These are phyloP conservation scores for Calonectria henricotiae DNA, from an alignment of 2,329 filamentous ascomycete species.

Conservation along the genomic window DNA sequence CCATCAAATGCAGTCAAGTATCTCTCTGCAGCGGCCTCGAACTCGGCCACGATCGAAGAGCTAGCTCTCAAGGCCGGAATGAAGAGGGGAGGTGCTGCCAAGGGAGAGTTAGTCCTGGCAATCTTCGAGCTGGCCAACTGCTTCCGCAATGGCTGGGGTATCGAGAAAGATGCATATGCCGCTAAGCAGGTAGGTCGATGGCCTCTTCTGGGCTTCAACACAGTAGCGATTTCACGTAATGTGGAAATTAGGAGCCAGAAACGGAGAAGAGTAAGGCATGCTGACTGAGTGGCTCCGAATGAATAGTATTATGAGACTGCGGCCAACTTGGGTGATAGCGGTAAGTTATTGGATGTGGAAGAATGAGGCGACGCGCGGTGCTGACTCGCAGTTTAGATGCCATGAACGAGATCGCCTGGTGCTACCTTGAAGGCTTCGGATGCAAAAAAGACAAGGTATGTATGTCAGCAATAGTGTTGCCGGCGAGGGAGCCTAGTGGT, in stretches of 20 bases:
- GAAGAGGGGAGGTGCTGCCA: constrained; percentile 94
- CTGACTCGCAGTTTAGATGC: constrained; percentile 74
- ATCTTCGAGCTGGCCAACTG: constrained; percentile 96
- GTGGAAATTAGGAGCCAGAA: constrained; percentile 8
- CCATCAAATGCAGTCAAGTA: constrained; percentile 84
- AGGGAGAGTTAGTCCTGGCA: constrained; percentile 95
- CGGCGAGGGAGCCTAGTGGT: constrained; percentile 27
- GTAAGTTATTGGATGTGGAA: constrained; percentile 61
- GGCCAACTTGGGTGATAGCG: constrained; percentile 93
- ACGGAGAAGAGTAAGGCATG: constrained; percentile 13
- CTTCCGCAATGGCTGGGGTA: constrained; percentile 96
- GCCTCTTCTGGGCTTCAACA: constrained; percentile 16
- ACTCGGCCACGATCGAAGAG: constrained; percentile 89
- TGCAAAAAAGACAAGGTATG: constrained; percentile 98
- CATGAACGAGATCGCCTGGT: constrained; percentile 98
- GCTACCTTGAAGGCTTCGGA: constrained; percentile 96
- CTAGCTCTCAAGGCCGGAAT: constrained; percentile 88
- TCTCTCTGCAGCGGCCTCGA: constrained; percentile 90
- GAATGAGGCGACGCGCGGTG: constrained; percentile 29
- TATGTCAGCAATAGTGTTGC: constrained; percentile 49
- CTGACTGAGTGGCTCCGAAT: constrained; percentile 52
- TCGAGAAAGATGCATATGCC: constrained; percentile 87
- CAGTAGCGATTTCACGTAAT: constrained; percentile 15
- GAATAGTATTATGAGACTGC: constrained; percentile 95
- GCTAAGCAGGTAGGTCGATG: constrained; percentile 75